Evolutionary conservation across 345 rosid genomes (phyloP).

Genomic region (Gossypium arboreum): DNA sequence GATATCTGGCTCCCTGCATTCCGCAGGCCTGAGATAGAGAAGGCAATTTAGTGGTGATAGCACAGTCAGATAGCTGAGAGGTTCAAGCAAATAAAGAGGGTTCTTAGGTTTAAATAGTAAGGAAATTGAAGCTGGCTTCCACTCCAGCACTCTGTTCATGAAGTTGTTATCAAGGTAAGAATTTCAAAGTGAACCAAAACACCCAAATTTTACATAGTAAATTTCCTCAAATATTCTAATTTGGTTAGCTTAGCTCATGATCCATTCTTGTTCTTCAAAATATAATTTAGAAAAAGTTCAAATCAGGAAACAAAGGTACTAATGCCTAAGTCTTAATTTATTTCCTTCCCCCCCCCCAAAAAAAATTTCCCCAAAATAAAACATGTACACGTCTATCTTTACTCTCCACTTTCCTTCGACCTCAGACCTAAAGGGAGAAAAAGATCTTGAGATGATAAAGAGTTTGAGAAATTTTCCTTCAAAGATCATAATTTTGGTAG

Average conservation of each 20-base stretch:
- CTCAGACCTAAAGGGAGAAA: not conserved
- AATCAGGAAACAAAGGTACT: not conserved
- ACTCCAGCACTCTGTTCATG: not conserved
- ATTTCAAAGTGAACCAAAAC: not conserved
- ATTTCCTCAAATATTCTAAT: not conserved
- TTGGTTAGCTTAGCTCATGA: not conserved
- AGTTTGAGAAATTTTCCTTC: not conserved
- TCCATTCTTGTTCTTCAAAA: not conserved
- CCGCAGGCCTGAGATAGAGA: constrained; percentile 19
- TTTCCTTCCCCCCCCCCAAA: not conserved
- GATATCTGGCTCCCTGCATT: constrained; percentile 36
- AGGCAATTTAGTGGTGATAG: not conserved
- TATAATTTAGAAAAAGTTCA: not conserved
- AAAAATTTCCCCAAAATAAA: too few relatives aligned
- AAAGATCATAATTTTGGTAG: not conserved
- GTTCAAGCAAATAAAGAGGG: not conserved
- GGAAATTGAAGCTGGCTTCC: not conserved
- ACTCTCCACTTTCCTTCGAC: not conserved
- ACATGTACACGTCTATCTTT: not conserved
- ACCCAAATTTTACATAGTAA: not conserved
- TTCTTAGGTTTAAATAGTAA: not conserved
- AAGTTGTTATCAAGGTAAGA: not conserved
- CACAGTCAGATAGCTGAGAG: not conserved
- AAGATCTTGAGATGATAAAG: not conserved
- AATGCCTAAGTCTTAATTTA: not conserved